A percentile compares a stretch with the other conserved stretches of the same genome.
Conservation (phyloP, 352 stramenopile genomes). For the Globisporangium perplexum region DNA sequence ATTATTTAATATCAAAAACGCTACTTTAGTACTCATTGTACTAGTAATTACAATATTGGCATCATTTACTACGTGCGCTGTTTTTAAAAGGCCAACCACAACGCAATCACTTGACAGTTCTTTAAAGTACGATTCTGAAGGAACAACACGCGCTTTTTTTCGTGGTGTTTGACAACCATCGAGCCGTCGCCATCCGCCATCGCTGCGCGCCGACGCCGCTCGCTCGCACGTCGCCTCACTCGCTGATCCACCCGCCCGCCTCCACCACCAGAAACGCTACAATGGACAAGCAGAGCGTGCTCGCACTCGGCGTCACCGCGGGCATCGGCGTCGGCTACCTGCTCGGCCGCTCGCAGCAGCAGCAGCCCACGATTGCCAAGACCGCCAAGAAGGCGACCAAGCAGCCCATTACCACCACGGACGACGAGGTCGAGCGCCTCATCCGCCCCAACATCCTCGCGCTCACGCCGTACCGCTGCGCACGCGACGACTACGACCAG, state of each 20-base stretch:
- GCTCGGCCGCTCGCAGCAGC: constrained; percentile 40
- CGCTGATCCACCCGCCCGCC: neutral
- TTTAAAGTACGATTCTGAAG: neutral
- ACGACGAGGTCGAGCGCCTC: constrained; percentile 79
- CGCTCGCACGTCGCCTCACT: constrained; percentile 3
- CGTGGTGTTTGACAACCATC: constrained; percentile 3
- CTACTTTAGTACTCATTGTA: too few species aligned
- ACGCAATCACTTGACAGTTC: neutral
- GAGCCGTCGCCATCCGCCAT: too few species aligned
- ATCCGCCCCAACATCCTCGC: constrained; percentile 96
- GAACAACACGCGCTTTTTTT: constrained; percentile 8
- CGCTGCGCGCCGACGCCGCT: too few species aligned
- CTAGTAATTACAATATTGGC: too few species aligned
- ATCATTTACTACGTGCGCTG: too few species aligned
- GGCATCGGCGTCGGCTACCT: constrained; percentile 65
- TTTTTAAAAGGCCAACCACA: too few species aligned
- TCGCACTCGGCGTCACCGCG: constrained; percentile 55
- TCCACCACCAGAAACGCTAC: neutral
- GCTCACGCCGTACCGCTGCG: constrained; percentile 96
- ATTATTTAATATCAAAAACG: too few species aligned
- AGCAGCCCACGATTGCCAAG: neutral
- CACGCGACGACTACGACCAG: constrained; percentile 94
- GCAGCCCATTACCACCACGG: constrained; percentile 1
- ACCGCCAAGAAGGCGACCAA: constrained; percentile 6
- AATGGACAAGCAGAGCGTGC: constrained; percentile 65